Conservation (phyloP, 116 monocot species). For the Zostera marina region DNA sequence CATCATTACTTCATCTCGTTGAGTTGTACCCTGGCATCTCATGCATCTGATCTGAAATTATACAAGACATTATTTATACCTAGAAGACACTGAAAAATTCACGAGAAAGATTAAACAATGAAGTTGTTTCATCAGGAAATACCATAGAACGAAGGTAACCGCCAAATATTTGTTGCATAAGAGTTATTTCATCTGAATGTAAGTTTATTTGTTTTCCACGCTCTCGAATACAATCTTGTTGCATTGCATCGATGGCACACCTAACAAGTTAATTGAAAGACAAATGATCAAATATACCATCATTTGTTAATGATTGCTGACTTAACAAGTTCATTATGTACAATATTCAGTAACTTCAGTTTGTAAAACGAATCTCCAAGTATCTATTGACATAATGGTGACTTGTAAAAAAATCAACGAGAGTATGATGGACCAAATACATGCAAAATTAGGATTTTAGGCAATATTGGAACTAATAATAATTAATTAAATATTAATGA, state of each 20-base stretch:
- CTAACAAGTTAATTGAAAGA: conserved; percentile 23
- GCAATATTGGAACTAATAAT: neutral
- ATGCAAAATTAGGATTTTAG: neutral
- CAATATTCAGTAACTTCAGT: too few species aligned
- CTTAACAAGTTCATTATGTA: too few species aligned
- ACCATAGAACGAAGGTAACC: conserved; percentile 94
- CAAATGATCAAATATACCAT: neutral
- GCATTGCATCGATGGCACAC: conserved; percentile 86
- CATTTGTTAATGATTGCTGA: too few species aligned
- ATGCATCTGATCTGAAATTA: conserved; percentile 73
- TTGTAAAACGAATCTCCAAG: too few species aligned
- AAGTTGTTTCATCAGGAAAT: neutral
- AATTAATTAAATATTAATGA: neutral
- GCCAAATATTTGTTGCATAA: conserved; percentile 81
- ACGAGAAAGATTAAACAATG: neutral
- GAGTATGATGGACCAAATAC: neutral
- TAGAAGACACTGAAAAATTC: neutral
- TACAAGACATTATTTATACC: neutral
- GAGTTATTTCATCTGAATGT: conserved; percentile 44
- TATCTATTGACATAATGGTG: too few species aligned
- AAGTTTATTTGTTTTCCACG: conserved; percentile 7
- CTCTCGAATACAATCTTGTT: conserved; percentile 57
- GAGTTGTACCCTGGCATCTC: conserved; percentile 59
- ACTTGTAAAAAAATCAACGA: too few species aligned
- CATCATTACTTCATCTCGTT: conserved; percentile 60